Evolutionary conservation across 2,329 filamentous ascomycete species (phyloP).

Genomic region (Colletotrichum melonis): DNA sequence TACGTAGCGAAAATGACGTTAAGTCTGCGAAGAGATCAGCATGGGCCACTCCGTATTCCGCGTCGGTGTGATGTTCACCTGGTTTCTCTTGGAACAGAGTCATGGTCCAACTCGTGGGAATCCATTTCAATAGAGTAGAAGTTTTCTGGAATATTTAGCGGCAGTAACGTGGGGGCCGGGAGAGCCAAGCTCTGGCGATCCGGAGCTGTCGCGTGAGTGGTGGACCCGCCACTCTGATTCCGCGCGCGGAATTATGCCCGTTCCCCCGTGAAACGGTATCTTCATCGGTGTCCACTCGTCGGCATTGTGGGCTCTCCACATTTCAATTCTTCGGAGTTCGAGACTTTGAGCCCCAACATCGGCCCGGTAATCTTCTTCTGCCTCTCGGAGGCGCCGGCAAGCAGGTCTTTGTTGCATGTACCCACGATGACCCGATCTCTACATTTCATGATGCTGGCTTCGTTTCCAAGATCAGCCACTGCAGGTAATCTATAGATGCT

Average conservation of each 20-base stretch:
- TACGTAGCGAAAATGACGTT: background rate
- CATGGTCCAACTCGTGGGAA: background rate
- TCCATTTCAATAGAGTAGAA: background rate
- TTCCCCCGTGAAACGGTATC: background rate
- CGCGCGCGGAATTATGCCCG: slow-evolving; percentile 18
- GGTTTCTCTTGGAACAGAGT: no score
- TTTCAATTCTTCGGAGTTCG: background rate
- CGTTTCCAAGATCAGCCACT: no score
- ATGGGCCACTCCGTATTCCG: no score
- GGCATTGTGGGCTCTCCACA: background rate
- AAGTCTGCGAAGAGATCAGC: no score
- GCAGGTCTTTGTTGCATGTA: no score
- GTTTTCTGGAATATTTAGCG: slow-evolving; percentile 11
- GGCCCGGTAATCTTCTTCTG: background rate
- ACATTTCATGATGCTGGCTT: no score
- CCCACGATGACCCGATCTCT: no score
- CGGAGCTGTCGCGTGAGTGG: slow-evolving; percentile 15
- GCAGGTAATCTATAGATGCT: no score
- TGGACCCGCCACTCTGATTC: slow-evolving; percentile 3
- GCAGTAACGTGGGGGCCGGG: background rate
- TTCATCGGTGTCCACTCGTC: background rate
- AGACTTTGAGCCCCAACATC: background rate
- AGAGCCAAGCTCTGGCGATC: slow-evolving; percentile 25
- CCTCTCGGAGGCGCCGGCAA: background rate
- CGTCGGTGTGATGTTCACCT: no score